phyloP scores from a whole-genome alignment of 768 basidiomycete species.

The Clavaria fumosa region DNA sequence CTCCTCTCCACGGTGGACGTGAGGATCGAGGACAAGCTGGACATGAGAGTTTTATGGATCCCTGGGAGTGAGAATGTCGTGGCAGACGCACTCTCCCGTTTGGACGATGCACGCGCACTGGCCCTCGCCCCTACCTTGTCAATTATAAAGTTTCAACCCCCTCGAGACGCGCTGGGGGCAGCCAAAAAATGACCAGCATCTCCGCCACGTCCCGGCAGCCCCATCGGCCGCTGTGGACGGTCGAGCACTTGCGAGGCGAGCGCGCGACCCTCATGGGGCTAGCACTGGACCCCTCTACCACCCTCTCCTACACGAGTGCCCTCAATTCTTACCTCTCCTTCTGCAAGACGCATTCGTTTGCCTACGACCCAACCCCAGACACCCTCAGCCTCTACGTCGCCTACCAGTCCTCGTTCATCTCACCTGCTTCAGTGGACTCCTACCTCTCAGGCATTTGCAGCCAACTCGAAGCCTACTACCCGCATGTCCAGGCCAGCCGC shows the following conservation, averaged over 20 bases:
- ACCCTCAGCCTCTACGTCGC: slow-evolving; percentile 20
- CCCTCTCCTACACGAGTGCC: neutral
- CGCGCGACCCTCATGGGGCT: neutral
- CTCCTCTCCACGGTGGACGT: slow-evolving; percentile 9
- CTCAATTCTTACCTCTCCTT: neutral
- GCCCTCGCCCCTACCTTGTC: neutral
- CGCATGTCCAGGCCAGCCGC: slow-evolving; percentile 12
- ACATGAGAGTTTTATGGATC: slow-evolving; percentile 14
- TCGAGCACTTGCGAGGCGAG: neutral
- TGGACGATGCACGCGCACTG: neutral
- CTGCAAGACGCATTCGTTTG: too few relatives aligned
- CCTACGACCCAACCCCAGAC: slow-evolving; percentile 13
- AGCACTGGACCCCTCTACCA: neutral
- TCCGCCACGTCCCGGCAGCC: slow-evolving; percentile 2
- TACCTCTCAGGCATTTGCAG: slow-evolving; percentile 26
- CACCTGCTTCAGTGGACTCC: slow-evolving; percentile 16
- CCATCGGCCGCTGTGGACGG: neutral
- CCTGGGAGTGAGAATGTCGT: slow-evolving; percentile 11
- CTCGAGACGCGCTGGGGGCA: slow-evolving; percentile 11
- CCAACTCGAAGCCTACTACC: slow-evolving; percentile 19
- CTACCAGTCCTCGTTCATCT: slow-evolving; percentile 19
- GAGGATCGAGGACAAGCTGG: slow-evolving; percentile 6
- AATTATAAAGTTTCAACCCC: slow-evolving; percentile 7
- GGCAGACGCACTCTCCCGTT: slow-evolving; percentile 11
- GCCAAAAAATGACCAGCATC: neutral